Evolutionary conservation across 192 early-diverging fungal genomes (phyloP).

Genomic region (Coemansia sp.): DNA sequence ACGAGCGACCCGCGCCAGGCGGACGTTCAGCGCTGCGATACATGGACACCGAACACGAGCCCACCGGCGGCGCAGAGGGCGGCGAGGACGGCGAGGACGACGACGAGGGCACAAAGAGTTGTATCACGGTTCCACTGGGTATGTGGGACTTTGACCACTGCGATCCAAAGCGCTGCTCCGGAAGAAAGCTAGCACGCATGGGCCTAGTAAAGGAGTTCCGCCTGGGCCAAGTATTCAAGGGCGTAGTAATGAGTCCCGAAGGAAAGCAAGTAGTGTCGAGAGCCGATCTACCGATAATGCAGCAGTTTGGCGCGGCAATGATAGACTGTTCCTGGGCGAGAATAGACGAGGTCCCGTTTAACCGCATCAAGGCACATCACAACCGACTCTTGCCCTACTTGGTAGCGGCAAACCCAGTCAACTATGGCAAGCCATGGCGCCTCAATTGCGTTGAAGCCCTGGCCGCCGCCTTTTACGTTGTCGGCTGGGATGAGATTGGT

Average conservation of each 20-base stretch:
- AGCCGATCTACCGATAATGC: constrained; percentile 76
- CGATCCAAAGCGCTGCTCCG: constrained; percentile 97
- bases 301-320: constrained; percentile 78
- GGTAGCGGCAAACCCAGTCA: constrained; percentile 95
- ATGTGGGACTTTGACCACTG: constrained; percentile 99
- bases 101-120: background rate
- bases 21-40: constrained; percentile 14
- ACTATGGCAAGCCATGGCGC: constrained; percentile 95
- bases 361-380: constrained; percentile 75
- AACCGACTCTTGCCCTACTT: constrained; percentile 93
- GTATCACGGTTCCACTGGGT: constrained; percentile 60
- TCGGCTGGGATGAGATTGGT: constrained; percentile 70
- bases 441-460: constrained; percentile 98
- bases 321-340: constrained; percentile 98
- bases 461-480: constrained; percentile 90
- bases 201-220: constrained; percentile 77
- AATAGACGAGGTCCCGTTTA: constrained; percentile 92
- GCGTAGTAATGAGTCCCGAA: constrained; percentile 85
- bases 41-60: background rate
- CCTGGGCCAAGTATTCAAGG: constrained; percentile 82
- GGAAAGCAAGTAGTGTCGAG: constrained; percentile 86
- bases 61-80: background rate
- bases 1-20: constrained; percentile 13
- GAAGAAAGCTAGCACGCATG: constrained; percentile 81
- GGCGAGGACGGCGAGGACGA: background rate